phyloP scores from a whole-genome alignment of 2,329 filamentous ascomycete genomes.

The Aspergillus quadrilineatus region DNA sequence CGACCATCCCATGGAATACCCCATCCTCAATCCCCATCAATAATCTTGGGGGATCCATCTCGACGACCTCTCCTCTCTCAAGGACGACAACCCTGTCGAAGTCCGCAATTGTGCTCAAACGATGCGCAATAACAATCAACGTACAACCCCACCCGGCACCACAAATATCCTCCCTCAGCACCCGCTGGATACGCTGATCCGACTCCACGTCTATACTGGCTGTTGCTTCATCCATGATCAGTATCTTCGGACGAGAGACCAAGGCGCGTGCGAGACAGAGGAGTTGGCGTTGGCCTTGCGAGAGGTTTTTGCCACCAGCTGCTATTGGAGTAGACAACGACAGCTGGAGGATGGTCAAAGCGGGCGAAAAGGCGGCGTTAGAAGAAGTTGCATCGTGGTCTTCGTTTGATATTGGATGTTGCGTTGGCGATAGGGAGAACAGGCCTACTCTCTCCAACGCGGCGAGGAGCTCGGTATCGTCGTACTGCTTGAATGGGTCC shows the following conservation, averaged over 20 bases:
- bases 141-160: slow-evolving; percentile 6
- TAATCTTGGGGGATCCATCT: neutral
- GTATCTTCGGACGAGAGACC: slow-evolving; percentile 3
- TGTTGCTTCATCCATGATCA: slow-evolving; percentile 15
- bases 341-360: too few species aligned
- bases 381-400: too few species aligned
- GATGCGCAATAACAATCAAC: slow-evolving; percentile 14
- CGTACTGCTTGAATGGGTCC: slow-evolving; percentile 71
- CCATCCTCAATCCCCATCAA: slow-evolving; percentile 1
- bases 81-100: slow-evolving; percentile 12
- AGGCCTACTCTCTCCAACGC: slow-evolving; percentile 62
- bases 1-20: slow-evolving; percentile 5
- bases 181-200: slow-evolving; percentile 9
- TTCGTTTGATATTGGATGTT: neutral
- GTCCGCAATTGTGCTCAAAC: slow-evolving; percentile 12
- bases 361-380: neutral
- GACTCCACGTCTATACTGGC: slow-evolving; percentile 11
- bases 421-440: slow-evolving; percentile 26
- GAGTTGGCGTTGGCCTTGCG: slow-evolving; percentile 12
- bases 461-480: slow-evolving; percentile 67
- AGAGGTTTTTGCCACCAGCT: slow-evolving; percentile 7
- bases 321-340: slow-evolving; percentile 1
- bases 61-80: slow-evolving; percentile 6
- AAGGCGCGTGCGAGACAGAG: slow-evolving; percentile 13
- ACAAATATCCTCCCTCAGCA: slow-evolving; percentile 1